Evolutionary conservation across 2,329 filamentous ascomycete species (phyloP).

Genomic region (Diaporthe australafricana): DNA sequence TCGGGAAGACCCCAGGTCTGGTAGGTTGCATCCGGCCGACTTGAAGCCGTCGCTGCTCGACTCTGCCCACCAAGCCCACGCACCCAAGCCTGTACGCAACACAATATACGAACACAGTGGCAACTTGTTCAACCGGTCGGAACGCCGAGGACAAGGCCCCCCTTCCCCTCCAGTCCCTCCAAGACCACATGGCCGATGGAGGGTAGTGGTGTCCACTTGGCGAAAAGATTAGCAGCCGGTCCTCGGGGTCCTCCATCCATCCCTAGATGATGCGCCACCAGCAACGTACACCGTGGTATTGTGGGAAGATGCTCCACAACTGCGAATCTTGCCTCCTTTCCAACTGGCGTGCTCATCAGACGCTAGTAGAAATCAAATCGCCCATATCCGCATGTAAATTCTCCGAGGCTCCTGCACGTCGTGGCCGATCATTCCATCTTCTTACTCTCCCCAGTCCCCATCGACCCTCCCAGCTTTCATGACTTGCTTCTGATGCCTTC

Average conservation of each 20-base stretch:
- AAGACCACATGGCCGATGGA: constrained; percentile 4
- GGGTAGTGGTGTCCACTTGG: constrained; percentile 20
- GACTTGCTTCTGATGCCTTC: not conserved
- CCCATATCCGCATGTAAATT: constrained; percentile 28
- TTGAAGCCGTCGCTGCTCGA: not conserved
- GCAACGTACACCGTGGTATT: not conserved
- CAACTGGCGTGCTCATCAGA: not conserved
- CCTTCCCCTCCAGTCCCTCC: not conserved
- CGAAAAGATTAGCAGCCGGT: not conserved
- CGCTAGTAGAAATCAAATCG: constrained; percentile 12
- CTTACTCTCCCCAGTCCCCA: not conserved
- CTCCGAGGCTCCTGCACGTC: constrained; percentile 18
- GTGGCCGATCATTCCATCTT: constrained; percentile 7
- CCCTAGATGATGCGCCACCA: constrained; percentile 10
- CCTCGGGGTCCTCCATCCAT: constrained; percentile 1
- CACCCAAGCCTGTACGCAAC: not conserved
- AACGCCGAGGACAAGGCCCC: not conserved
- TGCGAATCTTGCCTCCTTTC: constrained; percentile 15
- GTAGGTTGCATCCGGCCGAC: constrained; percentile 16
- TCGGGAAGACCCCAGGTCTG: constrained; percentile 20
- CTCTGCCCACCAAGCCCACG: not conserved
- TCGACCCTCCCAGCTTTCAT: constrained; percentile 6
- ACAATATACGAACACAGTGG: not conserved
- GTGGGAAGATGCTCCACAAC: constrained; percentile 10
- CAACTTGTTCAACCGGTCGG: not conserved